phyloP scores from a whole-genome alignment of 768 basidiomycete species.

The Termitomyces bulborhizus region DNA sequence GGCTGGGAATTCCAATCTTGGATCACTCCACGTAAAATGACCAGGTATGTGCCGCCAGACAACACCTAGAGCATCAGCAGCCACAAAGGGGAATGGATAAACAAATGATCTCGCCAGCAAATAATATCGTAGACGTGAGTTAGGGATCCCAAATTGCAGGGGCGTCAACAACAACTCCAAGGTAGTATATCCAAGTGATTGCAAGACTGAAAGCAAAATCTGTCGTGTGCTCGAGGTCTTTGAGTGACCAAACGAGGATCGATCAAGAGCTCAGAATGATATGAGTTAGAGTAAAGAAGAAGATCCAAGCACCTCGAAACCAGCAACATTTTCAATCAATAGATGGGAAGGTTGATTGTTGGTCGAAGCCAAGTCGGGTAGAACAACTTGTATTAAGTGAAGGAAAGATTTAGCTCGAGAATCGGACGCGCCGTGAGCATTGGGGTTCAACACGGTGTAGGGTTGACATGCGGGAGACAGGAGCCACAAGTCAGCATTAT shows the following conservation, averaged over 20 bases:
- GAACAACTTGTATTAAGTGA: constrained; percentile 55
- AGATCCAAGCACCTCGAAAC: constrained; percentile 59
- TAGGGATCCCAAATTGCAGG: constrained; percentile 74
- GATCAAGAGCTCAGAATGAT: constrained; percentile 1
- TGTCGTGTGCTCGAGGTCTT: constrained; percentile 63
- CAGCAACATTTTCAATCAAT: constrained; percentile 77
- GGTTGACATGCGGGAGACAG: constrained; percentile 82
- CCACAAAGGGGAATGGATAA: constrained; percentile 27
- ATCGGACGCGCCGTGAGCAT: constrained; percentile 64
- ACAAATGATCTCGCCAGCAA: constrained; percentile 56
- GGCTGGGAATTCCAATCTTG: constrained; percentile 16
- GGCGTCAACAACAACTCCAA: constrained; percentile 68
- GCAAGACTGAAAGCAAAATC: constrained; percentile 46
- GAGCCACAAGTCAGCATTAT: constrained; percentile 64
- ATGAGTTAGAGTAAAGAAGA: constrained; percentile 2
- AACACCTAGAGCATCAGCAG: constrained; percentile 10
- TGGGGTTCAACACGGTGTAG: constrained; percentile 72
- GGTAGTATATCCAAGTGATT: constrained; percentile 46
- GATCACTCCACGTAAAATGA: constrained; percentile 31
- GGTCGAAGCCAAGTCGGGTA: constrained; percentile 47
- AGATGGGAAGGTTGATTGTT: constrained; percentile 49
- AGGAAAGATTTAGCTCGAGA: constrained; percentile 74
- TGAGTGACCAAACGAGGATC: background rate
- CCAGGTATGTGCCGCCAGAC: constrained; percentile 56
- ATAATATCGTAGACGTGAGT: constrained; percentile 78